Conservation (phyloP, 208 protist genomes). For the Trypanosomatidae sp. region DNA sequence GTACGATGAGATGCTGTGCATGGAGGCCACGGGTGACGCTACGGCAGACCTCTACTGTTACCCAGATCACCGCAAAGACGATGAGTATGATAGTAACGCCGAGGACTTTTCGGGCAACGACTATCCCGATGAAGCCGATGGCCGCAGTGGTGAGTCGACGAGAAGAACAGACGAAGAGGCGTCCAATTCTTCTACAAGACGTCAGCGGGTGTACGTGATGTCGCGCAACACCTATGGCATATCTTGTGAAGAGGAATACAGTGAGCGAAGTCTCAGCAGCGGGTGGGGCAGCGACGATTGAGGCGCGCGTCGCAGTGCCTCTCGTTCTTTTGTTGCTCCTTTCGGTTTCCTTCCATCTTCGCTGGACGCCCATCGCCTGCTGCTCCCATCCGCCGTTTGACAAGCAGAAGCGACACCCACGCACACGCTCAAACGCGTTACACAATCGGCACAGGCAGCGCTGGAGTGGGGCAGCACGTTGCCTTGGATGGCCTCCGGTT, state of each 20-base stretch:
- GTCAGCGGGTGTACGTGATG: background rate
- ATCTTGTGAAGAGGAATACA: conserved; percentile 57
- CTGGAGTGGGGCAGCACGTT: background rate
- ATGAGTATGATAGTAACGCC: conserved; percentile 92
- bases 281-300: conserved; percentile 52
- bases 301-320: background rate
- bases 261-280: conserved; percentile 36
- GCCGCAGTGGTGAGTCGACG: conserved; percentile 19
- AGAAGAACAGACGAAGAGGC: background rate
- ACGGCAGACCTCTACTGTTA: conserved; percentile 78
- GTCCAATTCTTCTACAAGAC: conserved; percentile 1
- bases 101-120: conserved; percentile 88
- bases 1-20: conserved; percentile 28
- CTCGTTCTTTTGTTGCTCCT: too few species aligned
- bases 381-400: background rate
- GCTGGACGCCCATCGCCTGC: background rate
- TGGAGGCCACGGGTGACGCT: conserved; percentile 30
- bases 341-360: background rate
- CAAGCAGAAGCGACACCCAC: background rate
- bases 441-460: background rate
- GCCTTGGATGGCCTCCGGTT: background rate
- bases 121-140: conserved; percentile 73
- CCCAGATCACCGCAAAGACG: conserved; percentile 84
- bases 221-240: conserved; percentile 31
- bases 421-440: background rate